Evolutionary conservation across 805 yeast species (phyloP).

Genomic region (Schizosaccharomyces pombe): DNA sequence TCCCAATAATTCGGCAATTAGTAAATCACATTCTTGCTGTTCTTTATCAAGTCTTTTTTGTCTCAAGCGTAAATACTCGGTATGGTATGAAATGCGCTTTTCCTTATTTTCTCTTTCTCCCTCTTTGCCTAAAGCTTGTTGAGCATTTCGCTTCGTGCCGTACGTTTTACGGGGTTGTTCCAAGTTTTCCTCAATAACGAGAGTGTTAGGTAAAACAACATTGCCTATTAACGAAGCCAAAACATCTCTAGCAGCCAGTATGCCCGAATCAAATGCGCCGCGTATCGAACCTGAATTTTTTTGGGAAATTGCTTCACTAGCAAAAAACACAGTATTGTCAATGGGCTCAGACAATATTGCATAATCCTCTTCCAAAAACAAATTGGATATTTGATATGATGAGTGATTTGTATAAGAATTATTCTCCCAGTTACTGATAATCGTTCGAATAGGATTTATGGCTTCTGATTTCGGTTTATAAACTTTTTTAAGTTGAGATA

Average conservation of each 20-base stretch:
- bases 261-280: constrained; percentile 22
- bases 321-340: constrained; percentile 18
- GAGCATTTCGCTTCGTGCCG: not conserved
- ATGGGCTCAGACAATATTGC: constrained; percentile 20
- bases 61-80: constrained; percentile 3
- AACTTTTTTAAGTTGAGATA: constrained; percentile 13
- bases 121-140: not conserved
- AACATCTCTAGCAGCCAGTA: constrained; percentile 21
- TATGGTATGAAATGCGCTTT: not conserved
- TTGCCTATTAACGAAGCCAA: constrained; percentile 20
- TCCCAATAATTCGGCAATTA: constrained; percentile 15
- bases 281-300: constrained; percentile 22
- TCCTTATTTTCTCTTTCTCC: not conserved
- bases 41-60: constrained; percentile 6
- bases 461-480: constrained; percentile 9
- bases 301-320: constrained; percentile 23
- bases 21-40: constrained; percentile 5
- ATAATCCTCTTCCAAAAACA: constrained; percentile 22
- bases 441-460: not conserved
- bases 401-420: not conserved
- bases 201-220: constrained; percentile 18
- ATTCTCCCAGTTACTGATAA: not conserved
- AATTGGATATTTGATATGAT: not conserved
- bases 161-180: not conserved
- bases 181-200: constrained; percentile 9